These are phyloP conservation scores for Daldinia caldariorum DNA, from an alignment of 495 filamentous ascomycete genomes.

Conservation along the genomic window DNA sequence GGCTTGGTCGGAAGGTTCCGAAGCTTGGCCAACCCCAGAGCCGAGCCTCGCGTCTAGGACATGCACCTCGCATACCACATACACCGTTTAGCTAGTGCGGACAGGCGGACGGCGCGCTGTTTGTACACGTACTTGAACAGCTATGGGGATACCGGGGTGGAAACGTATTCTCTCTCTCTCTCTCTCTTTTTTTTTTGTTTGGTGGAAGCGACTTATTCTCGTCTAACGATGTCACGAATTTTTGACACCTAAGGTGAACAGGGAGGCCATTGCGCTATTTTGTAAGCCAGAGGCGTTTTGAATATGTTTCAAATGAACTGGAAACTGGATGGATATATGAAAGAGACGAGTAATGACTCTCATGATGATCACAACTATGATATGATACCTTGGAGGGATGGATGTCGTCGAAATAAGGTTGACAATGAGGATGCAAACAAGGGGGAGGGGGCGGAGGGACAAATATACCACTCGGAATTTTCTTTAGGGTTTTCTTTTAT, in stretches of 20 bases:
- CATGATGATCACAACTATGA: conserved; percentile 15
- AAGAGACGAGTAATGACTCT: conserved; percentile 23
- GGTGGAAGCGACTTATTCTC: conserved; percentile 4
- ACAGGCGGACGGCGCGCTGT: conserved; percentile 21
- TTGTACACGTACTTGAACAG: background rate
- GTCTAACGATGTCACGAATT: conserved; percentile 19
- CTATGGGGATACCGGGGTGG: background rate
- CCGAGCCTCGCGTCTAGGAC: conserved; percentile 25
- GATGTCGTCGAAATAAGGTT: conserved; percentile 12
- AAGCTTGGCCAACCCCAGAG: conserved; percentile 24
- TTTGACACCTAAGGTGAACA: conserved; percentile 1
- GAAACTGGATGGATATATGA: conserved; percentile 11
- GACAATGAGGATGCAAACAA: conserved; percentile 21
- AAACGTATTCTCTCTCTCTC: conserved; percentile 4
- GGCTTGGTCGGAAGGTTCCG: background rate
- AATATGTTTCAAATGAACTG: background rate
- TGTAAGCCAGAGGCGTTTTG: background rate
- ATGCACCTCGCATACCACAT: conserved; percentile 15
- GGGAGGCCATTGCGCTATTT: background rate
- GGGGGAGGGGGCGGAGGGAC: conserved; percentile 14
- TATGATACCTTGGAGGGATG: conserved; percentile 22
- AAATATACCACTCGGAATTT: conserved; percentile 12
- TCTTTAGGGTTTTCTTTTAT: conserved; percentile 8
- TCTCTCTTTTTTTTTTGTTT: background rate
- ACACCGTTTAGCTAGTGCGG: conserved; percentile 4